These are phyloP conservation scores for Prunus mongolica DNA, from an alignment of 306 rosid genomes.

Conservation along the genomic window DNA sequence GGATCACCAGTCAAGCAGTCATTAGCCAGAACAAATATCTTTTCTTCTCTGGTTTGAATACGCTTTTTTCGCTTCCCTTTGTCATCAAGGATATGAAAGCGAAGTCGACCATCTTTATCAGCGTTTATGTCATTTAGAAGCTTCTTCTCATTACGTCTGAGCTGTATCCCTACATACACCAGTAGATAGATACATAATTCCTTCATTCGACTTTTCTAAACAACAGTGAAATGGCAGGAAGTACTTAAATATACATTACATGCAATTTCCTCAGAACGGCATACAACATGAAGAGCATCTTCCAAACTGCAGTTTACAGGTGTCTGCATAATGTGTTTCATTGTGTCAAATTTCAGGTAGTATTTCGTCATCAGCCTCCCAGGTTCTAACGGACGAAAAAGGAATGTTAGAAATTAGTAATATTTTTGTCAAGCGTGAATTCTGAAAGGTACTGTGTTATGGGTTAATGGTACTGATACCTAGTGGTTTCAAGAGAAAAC, in stretches of 20 bases:
- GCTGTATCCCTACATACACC: constrained; percentile 82
- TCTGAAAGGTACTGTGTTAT: constrained; percentile 1
- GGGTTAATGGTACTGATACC: constrained; percentile 41
- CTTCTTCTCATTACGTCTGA: constrained; percentile 94
- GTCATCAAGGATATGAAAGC: constrained; percentile 73
- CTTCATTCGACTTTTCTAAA: constrained; percentile 17
- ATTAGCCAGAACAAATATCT: constrained; percentile 76
- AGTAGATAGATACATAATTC: constrained; percentile 24
- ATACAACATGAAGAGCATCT: constrained; percentile 74
- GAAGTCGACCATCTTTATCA: constrained; percentile 89
- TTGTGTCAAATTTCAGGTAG: constrained; percentile 87
- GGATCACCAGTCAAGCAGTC: constrained; percentile 99
- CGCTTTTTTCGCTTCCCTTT: constrained; percentile 84
- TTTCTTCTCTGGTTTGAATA: constrained; percentile 91
- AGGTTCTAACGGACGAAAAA: constrained; percentile 56
- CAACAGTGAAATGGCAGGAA: constrained; percentile 8
- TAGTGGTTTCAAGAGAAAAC: constrained; percentile 88
- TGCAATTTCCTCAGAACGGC: constrained; percentile 83
- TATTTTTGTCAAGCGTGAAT: constrained; percentile 16
- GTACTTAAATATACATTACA: constrained; percentile 44
- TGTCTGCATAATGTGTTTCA: constrained; percentile 87
- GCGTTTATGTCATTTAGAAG: constrained; percentile 73
- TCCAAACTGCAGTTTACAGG: constrained; percentile 72
- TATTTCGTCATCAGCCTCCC: constrained; percentile 95
- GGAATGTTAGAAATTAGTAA: constrained; percentile 17